Evolutionary conservation across 345 rosid genomes (phyloP), one percentile per base, ranked within the genome.

Genomic region (Erucastrum elatum): DNA sequence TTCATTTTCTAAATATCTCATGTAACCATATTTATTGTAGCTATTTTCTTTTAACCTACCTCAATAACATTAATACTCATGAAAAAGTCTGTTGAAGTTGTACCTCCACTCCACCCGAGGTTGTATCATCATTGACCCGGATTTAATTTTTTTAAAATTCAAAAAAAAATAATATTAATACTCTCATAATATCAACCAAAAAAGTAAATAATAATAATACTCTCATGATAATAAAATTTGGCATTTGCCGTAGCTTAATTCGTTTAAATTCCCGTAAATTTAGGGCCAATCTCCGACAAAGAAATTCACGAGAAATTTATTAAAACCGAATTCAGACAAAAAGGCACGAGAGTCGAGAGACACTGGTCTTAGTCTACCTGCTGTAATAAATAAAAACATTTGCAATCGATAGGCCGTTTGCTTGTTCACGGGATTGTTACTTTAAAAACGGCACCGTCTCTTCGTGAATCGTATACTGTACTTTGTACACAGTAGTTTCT

Each of bases 231-330:
- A 30, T 62, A 0, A n/a, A 31, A n/a, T 33, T 12, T 64, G 46
- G 34, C 25, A 27, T 13, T 65, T 65, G 11, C 59, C 26, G 12
- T 75, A 65, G 3, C 8, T 37, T 17, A 65, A 37, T 44, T 21
- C 29, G 51, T 11, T 62, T 12, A 5, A 35, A 35, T 67, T 30
- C 68, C 83, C 80, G 83, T 75, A 53, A 80, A 64, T 41, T 64
- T 13, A 75, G 83, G 82, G 62, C 44, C 68, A 75, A 75, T 80
- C 80, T 39, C 76, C 75, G 79, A 80, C 83, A 80, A 56, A 26
- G 49, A 75, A 64, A 75, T 51, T 80, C 83, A 80, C 83, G 83
- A 70, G 83, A 64, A 37, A 3, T 1, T 2, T n/a, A 39, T 21
- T 7, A 34, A 64, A 64, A 63, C 29, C 44, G 34, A 41, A 35